Conservation (phyloP, 1,284 basidiomycete species). For the Trametes versicolor region DNA sequence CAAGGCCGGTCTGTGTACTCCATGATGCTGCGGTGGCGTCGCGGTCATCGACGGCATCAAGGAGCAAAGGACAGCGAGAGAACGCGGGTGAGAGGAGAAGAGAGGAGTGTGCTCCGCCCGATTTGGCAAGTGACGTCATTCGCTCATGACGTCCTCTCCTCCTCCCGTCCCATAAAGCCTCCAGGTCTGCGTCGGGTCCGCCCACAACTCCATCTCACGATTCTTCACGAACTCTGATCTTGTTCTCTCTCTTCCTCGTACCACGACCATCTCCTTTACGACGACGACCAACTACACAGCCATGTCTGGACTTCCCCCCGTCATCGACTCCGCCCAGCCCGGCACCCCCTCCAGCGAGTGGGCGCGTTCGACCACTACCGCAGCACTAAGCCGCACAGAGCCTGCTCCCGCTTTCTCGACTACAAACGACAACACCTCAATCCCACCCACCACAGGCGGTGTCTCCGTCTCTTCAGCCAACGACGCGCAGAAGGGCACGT, state of each 20-base stretch:
- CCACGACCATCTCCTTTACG: background rate
- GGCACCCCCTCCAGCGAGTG: constrained; percentile 44
- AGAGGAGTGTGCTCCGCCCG: background rate
- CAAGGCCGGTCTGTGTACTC: too few relatives aligned
- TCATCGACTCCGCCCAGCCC: constrained; percentile 34
- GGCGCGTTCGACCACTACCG: constrained; percentile 44
- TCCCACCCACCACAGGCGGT: constrained; percentile 20
- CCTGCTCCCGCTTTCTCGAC: constrained; percentile 30
- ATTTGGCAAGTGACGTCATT: constrained; percentile 10
- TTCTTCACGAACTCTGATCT: background rate
- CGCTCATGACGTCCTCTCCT: constrained; percentile 10
- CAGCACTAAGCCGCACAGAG: constrained; percentile 38
- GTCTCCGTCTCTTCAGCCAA: constrained; percentile 26
- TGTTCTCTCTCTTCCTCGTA: background rate
- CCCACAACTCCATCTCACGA: constrained; percentile 3
- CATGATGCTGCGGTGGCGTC: background rate
- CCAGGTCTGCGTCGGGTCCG: background rate
- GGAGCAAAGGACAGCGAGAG: background rate
- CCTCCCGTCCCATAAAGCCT: constrained; percentile 3
- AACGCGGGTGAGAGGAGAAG: background rate
- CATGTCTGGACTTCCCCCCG: constrained; percentile 43
- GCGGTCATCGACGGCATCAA: background rate
- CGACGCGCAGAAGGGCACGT: constrained; percentile 26
- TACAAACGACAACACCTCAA: constrained; percentile 22
- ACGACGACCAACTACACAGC: constrained; percentile 16